Conservation (phyloP, 2,329 filamentous ascomycete species). For the Septoria petroselini region DNA sequence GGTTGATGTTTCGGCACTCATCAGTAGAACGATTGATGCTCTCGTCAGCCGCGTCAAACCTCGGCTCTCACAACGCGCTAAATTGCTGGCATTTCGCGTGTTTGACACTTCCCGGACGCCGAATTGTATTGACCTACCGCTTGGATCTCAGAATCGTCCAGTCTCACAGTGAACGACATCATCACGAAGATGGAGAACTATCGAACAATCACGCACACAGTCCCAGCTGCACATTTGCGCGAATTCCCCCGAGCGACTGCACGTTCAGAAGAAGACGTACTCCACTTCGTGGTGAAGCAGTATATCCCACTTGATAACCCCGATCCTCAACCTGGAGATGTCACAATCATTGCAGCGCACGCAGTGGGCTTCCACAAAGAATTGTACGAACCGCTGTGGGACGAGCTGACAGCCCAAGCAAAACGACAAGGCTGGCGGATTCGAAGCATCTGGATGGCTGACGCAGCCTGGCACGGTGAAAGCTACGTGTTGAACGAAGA, state of each 20-base stretch:
- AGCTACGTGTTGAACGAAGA: slow-evolving; percentile 73
- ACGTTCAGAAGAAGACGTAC: slow-evolving; percentile 19
- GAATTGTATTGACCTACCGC: neutral
- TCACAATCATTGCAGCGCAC: slow-evolving; percentile 30
- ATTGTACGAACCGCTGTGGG: slow-evolving; percentile 31
- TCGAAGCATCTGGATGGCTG: slow-evolving; percentile 81
- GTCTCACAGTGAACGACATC: neutral
- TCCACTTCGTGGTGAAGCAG: slow-evolving; percentile 27
- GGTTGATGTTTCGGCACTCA: no score
- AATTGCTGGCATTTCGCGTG: slow-evolving; percentile 12
- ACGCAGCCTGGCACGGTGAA: slow-evolving; percentile 75
- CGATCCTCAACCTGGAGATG: slow-evolving; percentile 23
- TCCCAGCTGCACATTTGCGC: slow-evolving; percentile 15
- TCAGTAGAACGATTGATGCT: no score
- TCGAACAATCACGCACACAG: slow-evolving; percentile 7
- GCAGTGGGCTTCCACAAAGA: slow-evolving; percentile 30
- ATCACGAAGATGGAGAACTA: slow-evolving; percentile 8
- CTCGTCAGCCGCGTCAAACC: neutral
- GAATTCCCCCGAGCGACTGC: slow-evolving; percentile 17
- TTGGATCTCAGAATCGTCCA: neutral
- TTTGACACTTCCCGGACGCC: neutral
- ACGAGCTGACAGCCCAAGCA: slow-evolving; percentile 21
- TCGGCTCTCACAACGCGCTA: slow-evolving; percentile 5
- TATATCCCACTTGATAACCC: slow-evolving; percentile 27
- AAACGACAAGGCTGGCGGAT: slow-evolving; percentile 60